Conservation (phyloP, 2,329 filamentous ascomycete genomes). For the Epichloe gansuensis region DNA sequence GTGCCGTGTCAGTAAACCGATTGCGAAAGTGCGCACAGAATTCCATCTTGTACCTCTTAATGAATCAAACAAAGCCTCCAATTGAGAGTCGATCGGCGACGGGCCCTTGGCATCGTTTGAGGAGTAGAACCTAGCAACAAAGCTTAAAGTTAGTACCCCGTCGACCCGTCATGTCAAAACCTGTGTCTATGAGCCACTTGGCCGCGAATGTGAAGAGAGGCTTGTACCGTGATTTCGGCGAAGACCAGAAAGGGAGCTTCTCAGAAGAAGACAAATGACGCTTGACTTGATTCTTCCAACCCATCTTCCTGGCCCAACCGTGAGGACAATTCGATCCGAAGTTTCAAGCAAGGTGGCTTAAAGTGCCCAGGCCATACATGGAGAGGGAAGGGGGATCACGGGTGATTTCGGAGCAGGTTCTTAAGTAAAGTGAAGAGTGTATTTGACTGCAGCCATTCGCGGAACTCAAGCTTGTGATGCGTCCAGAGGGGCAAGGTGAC, state of each 20-base stretch:
- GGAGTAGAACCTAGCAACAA: conserved; percentile 2
- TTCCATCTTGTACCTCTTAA: conserved; percentile 27
- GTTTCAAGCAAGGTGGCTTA: background rate
- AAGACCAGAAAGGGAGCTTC: conserved; percentile 19
- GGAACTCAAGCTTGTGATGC: background rate
- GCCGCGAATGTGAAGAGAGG: background rate
- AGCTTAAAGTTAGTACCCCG: background rate
- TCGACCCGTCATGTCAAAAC: background rate
- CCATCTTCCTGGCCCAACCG: conserved; percentile 17
- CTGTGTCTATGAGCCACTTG: conserved; percentile 4
- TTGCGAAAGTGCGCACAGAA: background rate
- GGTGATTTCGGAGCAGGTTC: background rate
- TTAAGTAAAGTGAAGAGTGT: background rate
- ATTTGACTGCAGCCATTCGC: conserved; percentile 2
- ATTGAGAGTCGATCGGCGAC: conserved; percentile 23
- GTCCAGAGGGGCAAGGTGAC: background rate
- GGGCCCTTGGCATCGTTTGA: conserved; percentile 16
- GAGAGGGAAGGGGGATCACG: background rate
- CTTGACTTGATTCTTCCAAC: conserved; percentile 24
- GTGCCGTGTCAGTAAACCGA: conserved; percentile 4
- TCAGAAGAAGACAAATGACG: conserved; percentile 21
- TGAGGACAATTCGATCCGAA: background rate
- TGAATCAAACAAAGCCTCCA: conserved; percentile 35
- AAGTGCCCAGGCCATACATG: background rate
- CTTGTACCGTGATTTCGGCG: conserved; percentile 14